These are phyloP conservation scores for Colletotrichum melonis DNA, from an alignment of 2,329 filamentous ascomycete genomes.

Conservation along the genomic window DNA sequence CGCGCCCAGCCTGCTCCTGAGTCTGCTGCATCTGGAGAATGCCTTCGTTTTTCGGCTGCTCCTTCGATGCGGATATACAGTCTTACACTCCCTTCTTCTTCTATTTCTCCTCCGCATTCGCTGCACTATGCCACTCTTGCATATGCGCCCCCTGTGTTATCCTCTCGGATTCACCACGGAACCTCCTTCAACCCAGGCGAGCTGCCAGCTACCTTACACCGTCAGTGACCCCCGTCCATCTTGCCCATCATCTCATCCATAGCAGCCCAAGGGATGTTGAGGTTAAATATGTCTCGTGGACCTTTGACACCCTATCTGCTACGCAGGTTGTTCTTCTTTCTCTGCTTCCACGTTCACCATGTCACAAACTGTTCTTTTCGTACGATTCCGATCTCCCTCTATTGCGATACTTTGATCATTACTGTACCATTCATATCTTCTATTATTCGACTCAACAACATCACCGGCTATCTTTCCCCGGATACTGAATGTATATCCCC, in stretches of 20 bases:
- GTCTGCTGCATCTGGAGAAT: constrained; percentile 2
- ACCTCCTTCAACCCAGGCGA: constrained; percentile 12
- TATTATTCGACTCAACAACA: background rate
- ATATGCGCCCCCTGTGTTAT: constrained; percentile 12
- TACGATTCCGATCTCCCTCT: constrained; percentile 12
- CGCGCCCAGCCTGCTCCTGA: constrained; percentile 22
- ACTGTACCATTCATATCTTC: background rate
- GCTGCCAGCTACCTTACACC: constrained; percentile 9
- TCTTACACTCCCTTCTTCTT: constrained; percentile 24
- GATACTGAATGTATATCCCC: constrained; percentile 34
- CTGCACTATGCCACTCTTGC: constrained; percentile 24
- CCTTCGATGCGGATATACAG: constrained; percentile 18
- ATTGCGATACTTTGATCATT: constrained; percentile 12
- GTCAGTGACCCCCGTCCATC: background rate
- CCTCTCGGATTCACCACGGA: constrained; percentile 26
- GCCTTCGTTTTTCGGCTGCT: background rate
- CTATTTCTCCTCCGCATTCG: constrained; percentile 21
- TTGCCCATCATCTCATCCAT: background rate
- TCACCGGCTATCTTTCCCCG: background rate
- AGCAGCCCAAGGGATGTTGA: background rate
- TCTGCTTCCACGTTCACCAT: constrained; percentile 10
- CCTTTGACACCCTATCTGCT: background rate
- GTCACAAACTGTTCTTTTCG: constrained; percentile 6
- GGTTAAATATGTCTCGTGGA: constrained; percentile 29
- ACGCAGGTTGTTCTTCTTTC: constrained; percentile 2